These are phyloP conservation scores for Monilinia fructicola DNA, from an alignment of 2,329 filamentous ascomycete species.

Conservation along the genomic window DNA sequence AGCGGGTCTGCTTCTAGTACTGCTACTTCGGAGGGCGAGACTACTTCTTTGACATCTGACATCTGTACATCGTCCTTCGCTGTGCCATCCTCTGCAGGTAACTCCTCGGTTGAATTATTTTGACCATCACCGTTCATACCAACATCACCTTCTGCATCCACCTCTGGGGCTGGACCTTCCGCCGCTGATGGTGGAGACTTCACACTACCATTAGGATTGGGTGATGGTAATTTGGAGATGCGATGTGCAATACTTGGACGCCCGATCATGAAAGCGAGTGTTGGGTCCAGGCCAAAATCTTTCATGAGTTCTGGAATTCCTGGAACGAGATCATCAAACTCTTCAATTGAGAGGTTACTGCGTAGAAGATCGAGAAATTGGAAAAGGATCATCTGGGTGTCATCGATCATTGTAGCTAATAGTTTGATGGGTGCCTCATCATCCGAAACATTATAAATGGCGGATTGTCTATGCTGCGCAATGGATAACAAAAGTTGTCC, in stretches of 20 bases:
- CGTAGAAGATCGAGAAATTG: conserved; percentile 90
- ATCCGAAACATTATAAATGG: conserved; percentile 71
- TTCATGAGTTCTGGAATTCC: conserved; percentile 70
- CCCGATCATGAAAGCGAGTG: conserved; percentile 81
- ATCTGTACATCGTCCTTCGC: conserved; percentile 44
- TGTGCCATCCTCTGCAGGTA: conserved; percentile 27
- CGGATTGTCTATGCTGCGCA: conserved; percentile 85
- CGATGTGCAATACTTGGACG: conserved; percentile 70
- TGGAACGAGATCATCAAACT: conserved; percentile 79
- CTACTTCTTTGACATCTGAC: conserved; percentile 40
- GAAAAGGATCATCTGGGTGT: conserved; percentile 78
- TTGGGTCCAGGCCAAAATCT: conserved; percentile 76
- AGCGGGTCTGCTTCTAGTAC: conserved; percentile 48
- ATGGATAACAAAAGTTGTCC: conserved; percentile 85
- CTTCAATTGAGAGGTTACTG: conserved; percentile 69
- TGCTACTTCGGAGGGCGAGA: conserved; percentile 42
- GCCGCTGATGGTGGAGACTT: conserved; percentile 25
- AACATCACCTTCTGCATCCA: conserved; percentile 59
- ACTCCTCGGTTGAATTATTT: conserved; percentile 13
- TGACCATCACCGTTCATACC: conserved; percentile 33
- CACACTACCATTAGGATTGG: conserved; percentile 31
- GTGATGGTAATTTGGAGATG: conserved; percentile 44
- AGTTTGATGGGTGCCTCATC: conserved; percentile 82
- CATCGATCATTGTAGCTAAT: conserved; percentile 83
- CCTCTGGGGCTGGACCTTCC: conserved; percentile 25